phyloP scores from a whole-genome alignment of 2,329 filamentous ascomycete genomes.

The Nigrograna mackinnonii region DNA sequence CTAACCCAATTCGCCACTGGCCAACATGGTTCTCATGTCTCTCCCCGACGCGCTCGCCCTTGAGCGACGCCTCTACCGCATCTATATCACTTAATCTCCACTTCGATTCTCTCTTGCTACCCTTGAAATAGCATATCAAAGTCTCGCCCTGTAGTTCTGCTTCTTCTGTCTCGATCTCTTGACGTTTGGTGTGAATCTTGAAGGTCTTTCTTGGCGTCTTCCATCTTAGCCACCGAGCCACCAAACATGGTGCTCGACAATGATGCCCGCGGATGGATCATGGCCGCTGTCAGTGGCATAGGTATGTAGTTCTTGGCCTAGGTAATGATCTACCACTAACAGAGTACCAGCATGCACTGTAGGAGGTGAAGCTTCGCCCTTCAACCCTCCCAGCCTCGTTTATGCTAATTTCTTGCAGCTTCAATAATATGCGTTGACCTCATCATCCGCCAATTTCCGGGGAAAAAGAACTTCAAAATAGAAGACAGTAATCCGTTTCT shows the following conservation, averaged over 20 bases:
- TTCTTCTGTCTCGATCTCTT: no score
- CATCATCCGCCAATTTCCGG: constrained; percentile 71
- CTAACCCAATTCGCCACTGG: no score
- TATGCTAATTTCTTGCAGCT: constrained; percentile 59
- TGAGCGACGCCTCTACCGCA: no score
- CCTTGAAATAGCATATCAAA: no score
- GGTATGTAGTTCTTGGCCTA: constrained; percentile 48
- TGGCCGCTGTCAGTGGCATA: constrained; percentile 81
- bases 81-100: no score
- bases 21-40: no score
- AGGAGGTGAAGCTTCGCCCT: constrained; percentile 29
- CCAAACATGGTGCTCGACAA: constrained; percentile 39
- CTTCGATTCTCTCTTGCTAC: no score
- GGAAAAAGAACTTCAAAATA: constrained; percentile 79
- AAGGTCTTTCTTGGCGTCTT: no score
- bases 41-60: no score
- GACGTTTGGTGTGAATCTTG: no score
- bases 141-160: no score
- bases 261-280: constrained; percentile 91
- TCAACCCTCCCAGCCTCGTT: not conserved
- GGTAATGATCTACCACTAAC: constrained; percentile 14
- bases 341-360: constrained; percentile 37
- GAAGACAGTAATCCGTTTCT: constrained; percentile 88
- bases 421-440: constrained; percentile 86
- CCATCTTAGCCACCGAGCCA: no score